Base-by-base conservation (phyloP, 768 basidiomycete species). In the Lactarius sp. region DNA sequence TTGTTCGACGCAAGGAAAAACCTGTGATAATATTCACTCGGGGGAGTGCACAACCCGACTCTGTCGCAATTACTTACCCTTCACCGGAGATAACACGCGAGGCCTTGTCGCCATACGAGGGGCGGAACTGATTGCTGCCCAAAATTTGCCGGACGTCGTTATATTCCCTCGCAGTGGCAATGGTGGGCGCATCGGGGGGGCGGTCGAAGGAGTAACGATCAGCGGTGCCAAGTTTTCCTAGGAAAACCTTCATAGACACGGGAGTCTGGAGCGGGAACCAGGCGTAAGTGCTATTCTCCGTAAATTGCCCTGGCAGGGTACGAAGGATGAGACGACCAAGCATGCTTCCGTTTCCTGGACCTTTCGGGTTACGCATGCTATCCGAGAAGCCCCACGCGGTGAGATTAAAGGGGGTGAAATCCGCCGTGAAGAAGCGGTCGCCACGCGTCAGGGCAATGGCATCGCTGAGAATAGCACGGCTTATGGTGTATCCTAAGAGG, bases 231-330 rank as follows among this genome's bases (percentile, higher is more conserved):
- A 92, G 69, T 37, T 88, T 81, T 56, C 71, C 77, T 59, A 92
- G 75, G 70, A 85, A 72, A 1, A 69, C 74, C 62, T 82, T 75
- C 90, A 92, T 92, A 2, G 84, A 72, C 0, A 79, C 76, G 4
- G 91, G 92, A 0, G 86, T 88, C 85, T 92, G 86, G 50, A 93
- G 78, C n/a, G 92, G 88, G 85, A 92, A 93, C 83, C 89, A 92
- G 4, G 92, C 85, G 71, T 90, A 93, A 52, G 83, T 76, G 63
- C 87, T 89, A 71, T 87, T 84, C 62, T 82, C 80, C 0, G 81
- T 79, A 74, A 80, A 93, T 70, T 90, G 76, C 54, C 84, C 74
- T 1, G 92, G 90, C 1, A 93, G 79, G 20, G 83, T 84, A 52
- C 92, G 88, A 54, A 91, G 76, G 73, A 93, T 75, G 37, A 93